Conservation (phyloP, 768 basidiomycete genomes). For the Boletus subcaerulescens region DNA sequence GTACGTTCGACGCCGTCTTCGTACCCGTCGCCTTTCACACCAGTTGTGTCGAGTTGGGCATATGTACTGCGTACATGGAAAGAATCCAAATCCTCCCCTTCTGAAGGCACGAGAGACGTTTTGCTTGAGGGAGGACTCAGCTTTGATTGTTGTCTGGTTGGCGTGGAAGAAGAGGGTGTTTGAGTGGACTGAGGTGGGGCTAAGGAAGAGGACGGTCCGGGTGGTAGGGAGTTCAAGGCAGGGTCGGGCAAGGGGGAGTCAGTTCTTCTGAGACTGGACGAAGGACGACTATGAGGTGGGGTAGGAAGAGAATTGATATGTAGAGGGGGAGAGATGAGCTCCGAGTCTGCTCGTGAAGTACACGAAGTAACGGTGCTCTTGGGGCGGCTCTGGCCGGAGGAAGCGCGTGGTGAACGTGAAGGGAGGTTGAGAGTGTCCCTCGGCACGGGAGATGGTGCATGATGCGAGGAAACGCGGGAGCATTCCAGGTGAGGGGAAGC, state of each 20-base stretch:
- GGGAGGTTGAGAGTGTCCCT: slow-evolving; percentile 21
- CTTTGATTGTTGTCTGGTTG: slow-evolving; percentile 27
- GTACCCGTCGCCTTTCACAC: slow-evolving; percentile 94
- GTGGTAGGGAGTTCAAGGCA: slow-evolving; percentile 14
- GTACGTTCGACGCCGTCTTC: slow-evolving; percentile 94
- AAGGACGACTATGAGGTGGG: slow-evolving; percentile 29
- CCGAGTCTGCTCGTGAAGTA: slow-evolving; percentile 22
- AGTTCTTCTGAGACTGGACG: slow-evolving; percentile 20
- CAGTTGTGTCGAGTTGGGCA: slow-evolving; percentile 81
- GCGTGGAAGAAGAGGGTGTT: slow-evolving; percentile 31
- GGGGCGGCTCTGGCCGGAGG: slow-evolving; percentile 13
- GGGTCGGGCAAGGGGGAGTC: slow-evolving; percentile 27
- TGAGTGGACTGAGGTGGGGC: slow-evolving; percentile 35
- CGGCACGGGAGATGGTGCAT: slow-evolving; percentile 13
- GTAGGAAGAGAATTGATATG: slow-evolving; percentile 22
- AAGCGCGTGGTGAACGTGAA: slow-evolving; percentile 27
- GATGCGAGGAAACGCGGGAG: slow-evolving; percentile 19
- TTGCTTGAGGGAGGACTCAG: slow-evolving; percentile 45
- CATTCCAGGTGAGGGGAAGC: slow-evolving; percentile 21
- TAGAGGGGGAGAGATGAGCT: slow-evolving; percentile 13
- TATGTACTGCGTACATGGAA: slow-evolving; percentile 86
- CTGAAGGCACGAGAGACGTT: slow-evolving; percentile 64
- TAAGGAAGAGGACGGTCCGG: slow-evolving; percentile 19
- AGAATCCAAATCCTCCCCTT: slow-evolving; percentile 78
- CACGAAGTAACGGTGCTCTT: slow-evolving; percentile 29